phyloP scores from a whole-genome alignment of 805 yeast genomes.

The Citeromyces matritensis region DNA sequence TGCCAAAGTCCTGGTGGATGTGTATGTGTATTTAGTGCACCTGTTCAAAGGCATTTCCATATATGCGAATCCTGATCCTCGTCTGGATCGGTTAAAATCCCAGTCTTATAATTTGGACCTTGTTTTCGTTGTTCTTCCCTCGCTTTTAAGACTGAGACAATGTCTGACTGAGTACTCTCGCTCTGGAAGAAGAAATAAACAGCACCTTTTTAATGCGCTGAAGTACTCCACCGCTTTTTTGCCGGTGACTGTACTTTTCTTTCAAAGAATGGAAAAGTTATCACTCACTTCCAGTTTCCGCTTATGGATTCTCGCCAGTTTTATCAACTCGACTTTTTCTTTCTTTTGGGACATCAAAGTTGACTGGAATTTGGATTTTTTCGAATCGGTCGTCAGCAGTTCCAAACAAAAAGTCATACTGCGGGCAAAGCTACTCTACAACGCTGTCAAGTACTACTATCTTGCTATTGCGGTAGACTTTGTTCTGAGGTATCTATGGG shows the following conservation, averaged over 20 bases:
- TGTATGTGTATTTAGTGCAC: slow-evolving; percentile 39
- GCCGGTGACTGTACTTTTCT: slow-evolving; percentile 27
- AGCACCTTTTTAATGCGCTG: slow-evolving; percentile 54
- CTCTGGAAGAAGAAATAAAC: slow-evolving; percentile 24
- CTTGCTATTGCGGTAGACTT: slow-evolving; percentile 47
- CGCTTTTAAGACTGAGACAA: slow-evolving; percentile 65
- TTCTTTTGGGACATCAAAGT: slow-evolving; percentile 79
- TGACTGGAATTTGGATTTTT: slow-evolving; percentile 73
- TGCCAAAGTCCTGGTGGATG: slow-evolving; percentile 61
- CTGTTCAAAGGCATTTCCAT: slow-evolving; percentile 19
- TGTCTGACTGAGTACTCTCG: slow-evolving; percentile 55
- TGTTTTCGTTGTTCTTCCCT: slow-evolving; percentile 33
- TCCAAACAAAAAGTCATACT: slow-evolving; percentile 8
- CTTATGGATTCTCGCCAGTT: slow-evolving; percentile 26
- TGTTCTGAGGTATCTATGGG: slow-evolving; percentile 63
- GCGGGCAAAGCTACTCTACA: slow-evolving; percentile 15
- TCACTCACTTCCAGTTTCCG: slow-evolving; percentile 11
- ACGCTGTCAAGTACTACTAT: slow-evolving; percentile 26
- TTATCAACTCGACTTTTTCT: slow-evolving; percentile 62
- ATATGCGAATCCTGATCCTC: slow-evolving; percentile 10
- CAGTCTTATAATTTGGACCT: slow-evolving; percentile 14
- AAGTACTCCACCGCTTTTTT: slow-evolving; percentile 57
- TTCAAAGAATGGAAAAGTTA: slow-evolving; percentile 1
- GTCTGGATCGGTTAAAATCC: slow-evolving; percentile 12
- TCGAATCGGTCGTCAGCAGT: slow-evolving; percentile 16